Base-by-base conservation (phyloP, 83 land plant genomes). In the Thuja plicata region DNA sequence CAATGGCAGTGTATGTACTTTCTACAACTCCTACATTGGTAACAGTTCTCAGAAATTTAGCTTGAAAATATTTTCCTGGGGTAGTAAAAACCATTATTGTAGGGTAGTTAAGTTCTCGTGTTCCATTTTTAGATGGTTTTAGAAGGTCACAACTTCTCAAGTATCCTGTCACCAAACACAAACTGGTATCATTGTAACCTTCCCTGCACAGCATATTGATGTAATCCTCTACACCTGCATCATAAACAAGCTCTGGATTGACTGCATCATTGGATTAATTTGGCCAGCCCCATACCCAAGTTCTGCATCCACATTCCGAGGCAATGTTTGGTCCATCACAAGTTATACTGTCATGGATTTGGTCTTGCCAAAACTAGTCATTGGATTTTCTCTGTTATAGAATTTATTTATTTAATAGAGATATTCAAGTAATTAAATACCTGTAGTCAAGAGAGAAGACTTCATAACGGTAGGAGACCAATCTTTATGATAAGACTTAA, bases 221-320 rank as follows among this genome's bases (percentile, higher is more conserved):
- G 77, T 92, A 92, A 52, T 86, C 92, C 16, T 84, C 8, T 34
- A 62, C 78, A 54, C 3, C 3, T 16, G 19, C 19, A 15, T 54
- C 57, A 54, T 54, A 91, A 5, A 89, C 89, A 52, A 91, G 89
- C 8, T 91, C 92, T 10, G 89, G 92, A 17, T 87, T 8, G 0
- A 84, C 1, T 0, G 92, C 90, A 48, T 35, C 35, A 27, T 0
- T 27, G 92, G 92, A 86, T 87, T 87, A 30, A 80, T 86, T 13
- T 96, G 92, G 8, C 96, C 95, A 0, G 98, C 81, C 1, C 98
- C 98, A 88, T 89, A 92, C 37, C 88, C 94, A 15, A 95, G 90
- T 48, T 88, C 92, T 0, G 85, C 91, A 2, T 88, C 87, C 3
- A 0, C 57, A 88, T 92, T 48, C 16, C 87, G 62, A 85, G 2